A percentile compares a stretch with the other conserved stretches of the same genome.
Conservation (phyloP, 2,329 filamentous ascomycete species). For the Talaromyces marneffei region DNA sequence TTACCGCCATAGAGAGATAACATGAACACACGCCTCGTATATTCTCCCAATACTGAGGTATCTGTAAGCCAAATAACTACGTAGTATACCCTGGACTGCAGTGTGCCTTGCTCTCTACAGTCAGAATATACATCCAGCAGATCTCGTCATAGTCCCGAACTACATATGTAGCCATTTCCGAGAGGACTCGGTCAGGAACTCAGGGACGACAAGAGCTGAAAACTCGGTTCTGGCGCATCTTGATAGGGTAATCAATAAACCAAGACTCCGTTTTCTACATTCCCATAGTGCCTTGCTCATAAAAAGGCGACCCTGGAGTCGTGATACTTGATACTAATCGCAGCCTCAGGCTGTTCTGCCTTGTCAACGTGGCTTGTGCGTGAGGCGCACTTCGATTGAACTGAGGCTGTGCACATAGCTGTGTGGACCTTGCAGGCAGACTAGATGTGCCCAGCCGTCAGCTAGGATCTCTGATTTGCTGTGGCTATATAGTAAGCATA, state of each 20-base stretch:
- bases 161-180: background rate
- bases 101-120: background rate
- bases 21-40: background rate
- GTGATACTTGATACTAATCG: background rate
- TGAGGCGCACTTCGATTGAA: background rate
- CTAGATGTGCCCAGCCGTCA: background rate
- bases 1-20: background rate
- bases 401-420: slow-evolving; percentile 3
- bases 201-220: background rate
- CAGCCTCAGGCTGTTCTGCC: slow-evolving; percentile 4
- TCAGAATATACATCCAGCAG: background rate
- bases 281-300: background rate
- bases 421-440: background rate
- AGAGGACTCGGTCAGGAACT: background rate
- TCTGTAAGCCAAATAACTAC: background rate
- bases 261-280: background rate
- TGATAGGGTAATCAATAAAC: background rate
- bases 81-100: background rate
- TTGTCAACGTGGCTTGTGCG: slow-evolving; percentile 3
- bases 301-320: background rate
- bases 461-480: background rate
- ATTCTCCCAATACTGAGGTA: background rate
- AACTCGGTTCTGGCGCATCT: background rate
- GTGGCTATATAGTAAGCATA: background rate
- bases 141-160: background rate